Base-by-base conservation (phyloP, 2,329 filamentous ascomycete species). In the Talaromyces amestolkiae region DNA sequence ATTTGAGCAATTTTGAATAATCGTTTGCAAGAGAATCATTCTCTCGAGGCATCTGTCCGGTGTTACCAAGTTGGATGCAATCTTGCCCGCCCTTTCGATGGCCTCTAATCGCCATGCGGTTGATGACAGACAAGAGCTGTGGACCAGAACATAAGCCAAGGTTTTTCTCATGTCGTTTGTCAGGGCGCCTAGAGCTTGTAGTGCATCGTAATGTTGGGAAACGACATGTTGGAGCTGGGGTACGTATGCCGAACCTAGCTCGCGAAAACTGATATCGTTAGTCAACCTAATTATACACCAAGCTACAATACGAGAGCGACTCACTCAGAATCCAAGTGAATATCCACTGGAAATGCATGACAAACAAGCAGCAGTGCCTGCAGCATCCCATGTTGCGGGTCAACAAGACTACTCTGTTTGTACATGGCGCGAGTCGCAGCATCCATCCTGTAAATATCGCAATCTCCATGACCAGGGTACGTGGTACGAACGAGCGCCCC, bases 291-390 rank as follows among this genome's bases (percentile, higher is more conserved):
- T 10, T 35, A 19, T 37, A 39, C 8, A 11, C 31, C n/a, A 53
- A 15, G 27, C 53, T 11, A 24, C 9, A 47, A 53, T n/a, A n/a
- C n/a, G 3, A 24, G 13, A 8, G 11, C 27, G 11, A 6, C 53
- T 37, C 22, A 64, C 62, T 59, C 45, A n/a, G 22, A 19, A 6
- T 64, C 62, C 17, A 64, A 43, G 37, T 51, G 37, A 13, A 39
- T 10, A 64, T 64, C 62, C 10, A 35, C 37, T 19, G 62, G 62
- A 43, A 64, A 64, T 22, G 62, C 62, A 59, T 64, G 62, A 31
- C 54, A 60, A 37, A 64, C 62, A n/a, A 64, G 56, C 10, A 64
- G 43, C 17, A 64, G 19, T 22, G 62, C 62, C 54, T 60, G 62
- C 35, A 64, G 37, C 43, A 59, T 64, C 33, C 54, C 27, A 39